Evolutionary conservation across 805 yeast species (phyloP), one percentile per base, ranked within the genome.

Genomic region (Metschnikowia drakensbergensis): DNA sequence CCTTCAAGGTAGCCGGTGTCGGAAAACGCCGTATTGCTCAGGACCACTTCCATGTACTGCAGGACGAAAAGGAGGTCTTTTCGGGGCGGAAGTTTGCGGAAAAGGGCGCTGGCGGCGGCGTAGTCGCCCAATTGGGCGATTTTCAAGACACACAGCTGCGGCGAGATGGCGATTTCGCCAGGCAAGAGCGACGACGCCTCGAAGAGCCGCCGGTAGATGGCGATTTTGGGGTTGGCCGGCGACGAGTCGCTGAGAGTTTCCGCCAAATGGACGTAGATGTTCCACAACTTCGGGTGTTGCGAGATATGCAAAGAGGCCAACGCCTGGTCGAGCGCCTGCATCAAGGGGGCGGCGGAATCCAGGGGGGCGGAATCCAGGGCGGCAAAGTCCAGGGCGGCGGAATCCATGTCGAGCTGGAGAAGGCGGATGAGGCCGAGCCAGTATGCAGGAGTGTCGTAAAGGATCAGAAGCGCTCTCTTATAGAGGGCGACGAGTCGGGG

Each of bases 261-360:
- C 48, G 80, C 86, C 51, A 75, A 58, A 1, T 72, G 66, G 79
- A 94, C 79, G 30, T 85, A 74, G 28, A 68, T 53, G 3, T 74
- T 74, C 77, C 77, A 72, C 3, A 70, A 49, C 6, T 37, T 28
- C 6, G 42, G 44, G 61, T 83, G 89, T 48, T 80, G 82, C 0
- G 77, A 60, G 5, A 74, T 45, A 0, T 86, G 80, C 9, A 85
- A 56, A 4, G 66, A 53, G 45, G 69, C 67, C 6, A 86, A 62
- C 0, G 84, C 76, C 28, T 61, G 56, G 56, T 84, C 78, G 58
- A 83, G 82, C 3, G 65, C 53, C 30, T 31, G 30, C 40, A 29
- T 27, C 28, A 46, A 39, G 1, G 27, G 11, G 7, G 11, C 30
- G 8, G 10, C 1, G 22, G 40, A 37, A 3, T 26, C 40, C 11